phyloP scores from a whole-genome alignment of 345 rosid species.

The Lagerstroemia speciosa region DNA sequence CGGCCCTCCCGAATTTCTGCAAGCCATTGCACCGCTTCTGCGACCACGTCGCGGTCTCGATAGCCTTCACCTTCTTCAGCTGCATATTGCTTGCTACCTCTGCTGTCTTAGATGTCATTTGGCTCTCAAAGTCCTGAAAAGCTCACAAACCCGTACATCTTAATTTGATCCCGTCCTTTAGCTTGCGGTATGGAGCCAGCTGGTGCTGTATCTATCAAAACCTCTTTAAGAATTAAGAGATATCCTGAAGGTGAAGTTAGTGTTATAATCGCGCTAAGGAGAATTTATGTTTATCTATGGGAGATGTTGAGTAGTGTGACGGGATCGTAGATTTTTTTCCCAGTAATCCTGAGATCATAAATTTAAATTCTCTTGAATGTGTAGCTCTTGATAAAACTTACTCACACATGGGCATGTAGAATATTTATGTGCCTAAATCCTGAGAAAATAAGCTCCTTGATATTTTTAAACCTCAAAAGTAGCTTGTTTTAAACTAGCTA shows the following conservation, averaged over 20 bases:
- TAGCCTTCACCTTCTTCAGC: constrained; percentile 58
- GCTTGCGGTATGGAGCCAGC: not conserved
- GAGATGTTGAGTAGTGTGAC: too few relatives aligned
- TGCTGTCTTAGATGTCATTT: constrained; percentile 43
- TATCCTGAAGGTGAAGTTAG: not conserved
- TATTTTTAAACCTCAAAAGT: too few relatives aligned
- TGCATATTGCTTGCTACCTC: constrained; percentile 46
- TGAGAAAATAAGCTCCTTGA: too few relatives aligned
- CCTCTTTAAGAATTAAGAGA: too few relatives aligned
- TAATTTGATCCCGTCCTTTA: not conserved
- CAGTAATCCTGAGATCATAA: too few relatives aligned
- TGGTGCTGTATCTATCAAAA: too few relatives aligned
- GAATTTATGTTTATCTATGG: too few relatives aligned
- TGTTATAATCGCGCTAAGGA: not conserved
- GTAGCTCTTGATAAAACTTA: too few relatives aligned
- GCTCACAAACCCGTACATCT: not conserved
- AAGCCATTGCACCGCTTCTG: constrained; percentile 62
- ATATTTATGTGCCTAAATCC: too few relatives aligned
- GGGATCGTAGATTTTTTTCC: not conserved
- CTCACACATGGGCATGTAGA: too few relatives aligned
- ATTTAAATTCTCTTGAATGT: too few relatives aligned
- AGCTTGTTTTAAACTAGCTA: too few relatives aligned
- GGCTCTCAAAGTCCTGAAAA: constrained; percentile 34
- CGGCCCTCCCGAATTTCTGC: constrained; percentile 81
- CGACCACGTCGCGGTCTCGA: constrained; percentile 56